phyloP scores from a whole-genome alignment of 129 eudicot genomes.

The Escallonia herrerae region DNA sequence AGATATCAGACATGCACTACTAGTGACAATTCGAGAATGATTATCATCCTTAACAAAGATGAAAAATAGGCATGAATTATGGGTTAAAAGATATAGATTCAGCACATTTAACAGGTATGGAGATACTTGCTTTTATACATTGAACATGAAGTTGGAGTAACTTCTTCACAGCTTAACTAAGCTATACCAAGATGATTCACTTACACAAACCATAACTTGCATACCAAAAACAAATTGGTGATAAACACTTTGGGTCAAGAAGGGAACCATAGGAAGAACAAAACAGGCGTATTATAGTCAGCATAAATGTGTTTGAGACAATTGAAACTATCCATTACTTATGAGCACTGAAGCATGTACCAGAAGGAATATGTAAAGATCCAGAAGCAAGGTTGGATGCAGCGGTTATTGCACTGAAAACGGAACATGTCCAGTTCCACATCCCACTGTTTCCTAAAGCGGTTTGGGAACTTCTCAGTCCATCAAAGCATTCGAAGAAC shows the following conservation, averaged over 20 bases:
- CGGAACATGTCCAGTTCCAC: conserved; percentile 97
- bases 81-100: no score
- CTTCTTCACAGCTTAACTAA: not conserved
- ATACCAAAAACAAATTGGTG: not conserved
- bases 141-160: not conserved
- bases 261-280: no score
- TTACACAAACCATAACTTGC: not conserved
- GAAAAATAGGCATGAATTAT: no score
- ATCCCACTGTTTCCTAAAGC: conserved; percentile 89
- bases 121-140: not conserved
- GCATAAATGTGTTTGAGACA: no score
- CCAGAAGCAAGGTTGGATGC: conserved; percentile 98
- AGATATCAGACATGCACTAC: no score
- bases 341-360: conserved; percentile 28
- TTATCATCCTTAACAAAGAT: no score
- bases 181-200: not conserved
- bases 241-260: not conserved
- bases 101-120: not conserved
- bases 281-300: no score
- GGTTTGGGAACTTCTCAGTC: conserved; percentile 76
- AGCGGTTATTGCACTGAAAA: conserved; percentile 90
- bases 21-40: no score
- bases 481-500: conserved; percentile 95
- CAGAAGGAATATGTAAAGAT: conserved; percentile 66
- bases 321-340: no score